Evolutionary conservation across 441 rosid species (phyloP).

Genomic region (Adansonia grandidieri): DNA sequence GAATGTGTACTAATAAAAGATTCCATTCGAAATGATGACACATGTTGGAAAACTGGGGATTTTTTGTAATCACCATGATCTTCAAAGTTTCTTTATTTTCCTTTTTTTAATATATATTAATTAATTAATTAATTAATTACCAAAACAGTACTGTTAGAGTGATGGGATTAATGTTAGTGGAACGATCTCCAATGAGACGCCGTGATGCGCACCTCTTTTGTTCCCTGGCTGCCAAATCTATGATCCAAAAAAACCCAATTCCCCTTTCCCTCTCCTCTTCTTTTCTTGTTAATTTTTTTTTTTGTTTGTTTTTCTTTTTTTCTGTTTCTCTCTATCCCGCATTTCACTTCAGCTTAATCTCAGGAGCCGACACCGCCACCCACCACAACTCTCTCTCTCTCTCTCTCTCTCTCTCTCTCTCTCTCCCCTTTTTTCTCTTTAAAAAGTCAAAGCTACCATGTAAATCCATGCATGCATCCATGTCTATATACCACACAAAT

Average conservation of each 20-base stretch:
- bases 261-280: background rate
- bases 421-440: background rate
- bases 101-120: too few relatives aligned
- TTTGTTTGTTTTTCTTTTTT: background rate
- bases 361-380: slow-evolving; percentile 40
- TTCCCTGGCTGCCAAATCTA: slow-evolving; percentile 10
- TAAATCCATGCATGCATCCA: background rate
- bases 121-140: background rate
- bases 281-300: background rate
- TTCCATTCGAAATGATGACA: slow-evolving; percentile 26
- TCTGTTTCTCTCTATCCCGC: background rate
- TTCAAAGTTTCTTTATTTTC: background rate
- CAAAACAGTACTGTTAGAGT: background rate
- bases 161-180: slow-evolving; percentile 8
- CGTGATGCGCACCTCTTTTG: slow-evolving; percentile 31
- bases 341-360: slow-evolving; percentile 25
- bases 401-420: too few relatives aligned
- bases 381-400: slow-evolving; percentile 22
- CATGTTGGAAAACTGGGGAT: slow-evolving; percentile 21
- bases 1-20: slow-evolving; percentile 16
- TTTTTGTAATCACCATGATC: slow-evolving; percentile 4
- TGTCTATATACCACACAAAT: background rate
- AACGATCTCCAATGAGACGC: slow-evolving; percentile 15
- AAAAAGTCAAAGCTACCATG: slow-evolving; percentile 41
- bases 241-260: slow-evolving; percentile 6